Evolutionary conservation across 768 basidiomycete species (phyloP), one percentile per base, ranked within the genome.

Genomic region (Tylopilus intermedius): DNA sequence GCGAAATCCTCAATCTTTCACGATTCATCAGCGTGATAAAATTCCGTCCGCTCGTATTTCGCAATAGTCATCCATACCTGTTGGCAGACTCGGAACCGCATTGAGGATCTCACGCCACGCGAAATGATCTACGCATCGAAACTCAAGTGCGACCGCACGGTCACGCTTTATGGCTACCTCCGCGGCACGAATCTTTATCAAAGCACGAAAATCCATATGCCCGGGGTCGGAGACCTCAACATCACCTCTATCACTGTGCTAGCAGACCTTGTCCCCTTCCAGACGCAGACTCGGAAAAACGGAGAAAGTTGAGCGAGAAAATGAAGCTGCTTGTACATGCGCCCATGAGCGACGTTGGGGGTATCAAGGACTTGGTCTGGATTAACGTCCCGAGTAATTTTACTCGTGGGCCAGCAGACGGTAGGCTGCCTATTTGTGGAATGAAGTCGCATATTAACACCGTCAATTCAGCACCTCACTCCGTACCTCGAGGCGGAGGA

Each of bases 1-100:
- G 82, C 18, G 96, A 99, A 73, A 94, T 97, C 60, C 81, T 94
- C 63, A 96, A 98, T 67, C 86, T 99, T 54, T 88, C 88, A 22
- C 88, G 95, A 38, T 99, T 98, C 78, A 90, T 99, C 61, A 84
- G 85, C 40, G 92, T 98, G 59, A 96, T 98, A 87, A 99, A 98
- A 70, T 99, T 99, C 75, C 87, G 96, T 30, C 96, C 96, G 1
- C 82, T 99, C 52, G 78, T 96, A 38, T 99, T 98, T 77, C 82
- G 95, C 48, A 99, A 99, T 66, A 76, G 83, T 30, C 96, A 99
- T 68, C 90, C 95, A 2, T 98, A 97, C 72, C 77, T 99, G 43
- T 83, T 98, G 32, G 92, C 86, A 11, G 96, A 99, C 18, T 18
- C 18, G 18, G 18, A 18, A 18, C 71, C 87, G 96, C 32, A 73